These are phyloP conservation scores for Penicillium riverlandense DNA, from an alignment of 495 filamentous ascomycete genomes.

Conservation along the genomic window DNA sequence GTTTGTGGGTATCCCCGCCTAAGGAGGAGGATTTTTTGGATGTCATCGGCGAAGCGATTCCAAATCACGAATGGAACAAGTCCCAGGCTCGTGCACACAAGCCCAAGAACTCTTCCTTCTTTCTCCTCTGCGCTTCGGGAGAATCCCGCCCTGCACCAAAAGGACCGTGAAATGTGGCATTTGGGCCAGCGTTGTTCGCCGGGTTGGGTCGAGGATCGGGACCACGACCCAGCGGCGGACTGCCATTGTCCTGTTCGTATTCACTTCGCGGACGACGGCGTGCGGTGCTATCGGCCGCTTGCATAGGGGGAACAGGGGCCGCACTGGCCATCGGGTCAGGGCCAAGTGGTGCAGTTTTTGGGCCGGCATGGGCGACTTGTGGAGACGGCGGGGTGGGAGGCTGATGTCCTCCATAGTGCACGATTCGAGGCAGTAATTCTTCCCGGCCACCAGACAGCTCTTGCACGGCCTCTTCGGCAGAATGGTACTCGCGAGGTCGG, in stretches of 20 bases:
- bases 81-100: slow-evolving; percentile 92
- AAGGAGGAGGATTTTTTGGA: neutral
- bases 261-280: slow-evolving; percentile 76
- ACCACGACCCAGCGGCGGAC: slow-evolving; percentile 36
- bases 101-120: slow-evolving; percentile 89
- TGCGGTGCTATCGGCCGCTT: slow-evolving; percentile 39
- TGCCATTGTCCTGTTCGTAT: slow-evolving; percentile 74
- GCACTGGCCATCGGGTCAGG: slow-evolving; percentile 12
- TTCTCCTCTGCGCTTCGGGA: slow-evolving; percentile 73
- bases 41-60: neutral
- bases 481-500: slow-evolving; percentile 81
- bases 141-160: slow-evolving; percentile 75
- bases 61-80: slow-evolving; percentile 79
- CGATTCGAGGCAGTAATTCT: slow-evolving; percentile 83
- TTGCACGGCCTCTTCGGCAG: slow-evolving; percentile 89
- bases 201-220: slow-evolving; percentile 52
- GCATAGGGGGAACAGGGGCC: slow-evolving; percentile 17
- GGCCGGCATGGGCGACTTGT: slow-evolving; percentile 26
- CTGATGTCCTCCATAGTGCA: slow-evolving; percentile 86
- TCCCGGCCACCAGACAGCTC: slow-evolving; percentile 85
- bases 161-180: slow-evolving; percentile 52
- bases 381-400: slow-evolving; percentile 93
- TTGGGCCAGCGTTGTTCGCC: slow-evolving; percentile 57
- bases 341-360: slow-evolving; percentile 28
- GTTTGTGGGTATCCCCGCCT: no score